Percentiles rank a stretch among this genome's conserved stretches.
Evolutionary conservation across 75 land plant species (phyloP).

Genomic region (Larix kaempferi): DNA sequence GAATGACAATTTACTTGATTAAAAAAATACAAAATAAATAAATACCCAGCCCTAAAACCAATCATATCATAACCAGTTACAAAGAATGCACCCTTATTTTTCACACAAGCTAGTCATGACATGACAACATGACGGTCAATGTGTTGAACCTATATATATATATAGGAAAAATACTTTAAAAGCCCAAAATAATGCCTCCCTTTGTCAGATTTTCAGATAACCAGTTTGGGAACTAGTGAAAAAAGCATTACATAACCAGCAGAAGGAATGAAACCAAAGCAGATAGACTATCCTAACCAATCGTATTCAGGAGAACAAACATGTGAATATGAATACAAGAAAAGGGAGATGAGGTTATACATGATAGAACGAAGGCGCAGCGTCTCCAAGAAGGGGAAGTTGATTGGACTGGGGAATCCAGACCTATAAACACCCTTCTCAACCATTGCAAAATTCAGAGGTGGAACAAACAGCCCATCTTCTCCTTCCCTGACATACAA

Average conservation of each 20-base stretch:
- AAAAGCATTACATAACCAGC: too few relatives aligned
- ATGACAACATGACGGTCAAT: neutral
- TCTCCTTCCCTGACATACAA: neutral
- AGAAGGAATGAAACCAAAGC: too few relatives aligned
- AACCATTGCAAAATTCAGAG: constrained; percentile 79
- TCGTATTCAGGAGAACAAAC: too few relatives aligned
- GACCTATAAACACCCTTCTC: constrained; percentile 83
- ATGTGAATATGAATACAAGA: too few relatives aligned
- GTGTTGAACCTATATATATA: too few relatives aligned
- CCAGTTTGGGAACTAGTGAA: too few relatives aligned
- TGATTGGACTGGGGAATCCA: constrained; percentile 66
- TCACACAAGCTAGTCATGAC: neutral
- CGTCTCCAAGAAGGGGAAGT: constrained; percentile 63
- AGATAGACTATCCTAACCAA: too few relatives aligned
- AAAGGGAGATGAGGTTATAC: constrained; percentile 17
- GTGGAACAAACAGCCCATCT: constrained; percentile 59
- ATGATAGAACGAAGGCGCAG: constrained; percentile 71
- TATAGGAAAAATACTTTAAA: too few relatives aligned
- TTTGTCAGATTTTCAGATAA: too few relatives aligned
- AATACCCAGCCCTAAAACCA: neutral
- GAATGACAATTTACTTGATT: too few relatives aligned
- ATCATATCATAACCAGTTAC: neutral
- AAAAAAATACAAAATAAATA: too few relatives aligned
- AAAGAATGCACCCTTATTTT: neutral
- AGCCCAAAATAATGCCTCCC: too few relatives aligned